Base-by-base conservation (phyloP, 2,329 filamentous ascomycete species). In the Zarea fungicola region DNA sequence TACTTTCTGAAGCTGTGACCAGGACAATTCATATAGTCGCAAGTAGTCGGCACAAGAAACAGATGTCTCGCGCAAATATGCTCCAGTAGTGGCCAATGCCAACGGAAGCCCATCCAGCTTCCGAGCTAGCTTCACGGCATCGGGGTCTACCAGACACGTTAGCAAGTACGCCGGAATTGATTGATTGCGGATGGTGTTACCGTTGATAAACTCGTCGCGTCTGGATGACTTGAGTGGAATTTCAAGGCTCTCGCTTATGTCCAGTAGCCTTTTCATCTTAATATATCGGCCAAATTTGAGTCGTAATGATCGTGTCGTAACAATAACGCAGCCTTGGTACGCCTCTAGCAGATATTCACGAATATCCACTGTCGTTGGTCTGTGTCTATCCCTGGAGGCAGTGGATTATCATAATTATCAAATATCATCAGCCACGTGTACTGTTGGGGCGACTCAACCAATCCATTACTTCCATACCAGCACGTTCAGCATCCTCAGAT, bases 41-140 rank as follows among this genome's bases (percentile, higher is more conserved):
- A 36, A 10, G 10, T 39, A 28, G n/a, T 69, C 57, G 1, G 45
- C 48, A 14, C 63, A 63, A 29, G 52, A 69, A 1, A 60, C 67
- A 29, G 63, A 50, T 23, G 63, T 62, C 39, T 71, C 54, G 21
- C 61, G 49, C 13, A 76, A 64, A 51, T 72, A 77, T 1, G 69
- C 62, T 6, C 71, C 71, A 19, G 73, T 72, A n/a, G 70, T 68
- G 4, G 70, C 59, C 18, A 76, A 63, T 4, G 73, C 72, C 21
- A 77, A 63, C 8, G 71, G 72, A 26, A 75, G 65, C 5, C 73
- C 69, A 51, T 71, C 66, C 1, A 76, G 65, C 43, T 58, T 56
- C 28, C 56, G 49, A 2, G 60, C 60, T 50, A 74, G 63, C 13
- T 52, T 16, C 26, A 42, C 19, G 13, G 60, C 60, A 52, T 60